phyloP scores from a whole-genome alignment of 2,329 filamentous ascomycete genomes.

The Fusarium sarcochroum region DNA sequence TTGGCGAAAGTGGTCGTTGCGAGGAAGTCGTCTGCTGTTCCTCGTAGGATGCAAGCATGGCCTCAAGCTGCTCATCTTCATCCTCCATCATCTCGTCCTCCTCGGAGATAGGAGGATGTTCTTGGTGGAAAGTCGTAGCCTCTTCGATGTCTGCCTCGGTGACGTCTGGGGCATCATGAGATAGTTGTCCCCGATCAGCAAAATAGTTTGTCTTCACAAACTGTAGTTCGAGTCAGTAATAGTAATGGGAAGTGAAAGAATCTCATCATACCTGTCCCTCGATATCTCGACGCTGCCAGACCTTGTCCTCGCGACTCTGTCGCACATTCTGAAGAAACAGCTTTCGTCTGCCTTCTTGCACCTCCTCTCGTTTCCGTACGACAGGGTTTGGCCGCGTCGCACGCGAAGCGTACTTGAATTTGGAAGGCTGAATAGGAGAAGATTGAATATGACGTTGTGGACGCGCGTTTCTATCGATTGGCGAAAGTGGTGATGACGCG shows the following conservation, averaged over 20 bases:
- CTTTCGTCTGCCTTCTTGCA: constrained; percentile 73
- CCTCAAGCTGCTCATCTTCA: constrained; percentile 71
- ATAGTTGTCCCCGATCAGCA: constrained; percentile 51
- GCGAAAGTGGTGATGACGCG: constrained; percentile 63
- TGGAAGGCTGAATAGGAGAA: constrained; percentile 58
- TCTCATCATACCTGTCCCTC: constrained; percentile 64
- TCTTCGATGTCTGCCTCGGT: constrained; percentile 68
- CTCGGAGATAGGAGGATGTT: constrained; percentile 44
- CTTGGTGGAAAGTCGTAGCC: constrained; percentile 56
- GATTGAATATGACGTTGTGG: constrained; percentile 61
- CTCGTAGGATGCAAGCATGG: constrained; percentile 65
- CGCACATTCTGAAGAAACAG: constrained; percentile 79
- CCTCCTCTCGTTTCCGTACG: constrained; percentile 71
- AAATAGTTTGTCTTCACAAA: constrained; percentile 56
- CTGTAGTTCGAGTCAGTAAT: constrained; percentile 41
- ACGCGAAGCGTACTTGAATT: constrained; percentile 68
- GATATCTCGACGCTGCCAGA: constrained; percentile 72
- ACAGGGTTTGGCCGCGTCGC: constrained; percentile 74
- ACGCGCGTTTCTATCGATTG: constrained; percentile 59
- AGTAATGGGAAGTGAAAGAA: not conserved
- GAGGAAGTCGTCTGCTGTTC: constrained; percentile 43
- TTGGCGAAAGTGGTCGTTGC: constrained; percentile 52
- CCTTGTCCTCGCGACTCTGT: constrained; percentile 70
- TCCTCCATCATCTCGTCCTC: constrained; percentile 68
- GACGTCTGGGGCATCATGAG: constrained; percentile 56